Conservation (phyloP, 306 rosid genomes). For the Rosa multiflora region DNA sequence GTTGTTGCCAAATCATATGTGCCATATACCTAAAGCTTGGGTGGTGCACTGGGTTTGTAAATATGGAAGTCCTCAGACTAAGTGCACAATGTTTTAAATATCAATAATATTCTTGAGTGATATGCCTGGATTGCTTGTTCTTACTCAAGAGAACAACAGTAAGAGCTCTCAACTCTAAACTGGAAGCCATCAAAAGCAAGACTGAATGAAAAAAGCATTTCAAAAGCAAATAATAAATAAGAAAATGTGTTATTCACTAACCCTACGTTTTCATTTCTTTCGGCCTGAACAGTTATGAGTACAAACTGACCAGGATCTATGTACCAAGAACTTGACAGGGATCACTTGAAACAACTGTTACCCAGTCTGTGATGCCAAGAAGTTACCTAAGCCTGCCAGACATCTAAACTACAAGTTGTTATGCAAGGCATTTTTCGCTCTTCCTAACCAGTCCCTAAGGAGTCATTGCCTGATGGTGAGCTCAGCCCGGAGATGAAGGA, state of each 20-base stretch:
- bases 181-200: neutral
- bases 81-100: neutral
- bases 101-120: neutral
- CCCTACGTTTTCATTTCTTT: conserved; percentile 10
- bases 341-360: neutral
- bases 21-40: neutral
- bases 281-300: neutral
- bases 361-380: conserved; percentile 10
- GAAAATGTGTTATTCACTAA: neutral
- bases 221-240: neutral
- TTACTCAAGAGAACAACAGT: neutral
- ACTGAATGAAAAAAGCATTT: neutral
- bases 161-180: neutral
- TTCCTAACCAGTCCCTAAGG: neutral
- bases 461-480: conserved; percentile 41
- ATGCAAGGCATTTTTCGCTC: neutral
- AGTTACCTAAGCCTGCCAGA: conserved; percentile 13
- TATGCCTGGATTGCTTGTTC: neutral
- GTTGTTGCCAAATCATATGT: neutral
- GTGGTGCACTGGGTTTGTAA: neutral
- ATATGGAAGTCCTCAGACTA: neutral
- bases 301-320: neutral
- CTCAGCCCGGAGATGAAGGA: conserved; percentile 46
- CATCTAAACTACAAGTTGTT: conserved; percentile 5
- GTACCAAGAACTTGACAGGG: conserved; percentile 1